Conservation (phyloP, 495 filamentous ascomycete species). For the Neurospora pannonica region DNA sequence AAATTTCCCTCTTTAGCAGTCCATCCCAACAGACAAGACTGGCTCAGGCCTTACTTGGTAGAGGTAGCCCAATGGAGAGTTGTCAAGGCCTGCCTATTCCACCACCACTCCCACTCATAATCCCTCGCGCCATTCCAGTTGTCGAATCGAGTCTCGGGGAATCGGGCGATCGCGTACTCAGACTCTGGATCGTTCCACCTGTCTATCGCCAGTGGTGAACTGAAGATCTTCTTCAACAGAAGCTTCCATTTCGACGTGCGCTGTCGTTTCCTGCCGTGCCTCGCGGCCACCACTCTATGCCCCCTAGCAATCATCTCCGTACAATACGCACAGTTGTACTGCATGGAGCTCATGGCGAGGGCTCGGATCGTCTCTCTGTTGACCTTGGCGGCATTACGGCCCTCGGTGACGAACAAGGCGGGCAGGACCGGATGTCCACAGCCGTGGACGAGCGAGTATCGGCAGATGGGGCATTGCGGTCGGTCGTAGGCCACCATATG, state of each 20-base stretch:
- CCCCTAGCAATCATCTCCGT: neutral
- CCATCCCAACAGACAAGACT: neutral
- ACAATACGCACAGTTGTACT: neutral
- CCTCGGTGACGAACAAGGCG: conserved; percentile 1
- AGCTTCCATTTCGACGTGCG: neutral
- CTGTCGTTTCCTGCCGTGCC: neutral
- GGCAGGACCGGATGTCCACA: conserved; percentile 34
- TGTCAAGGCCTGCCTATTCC: conserved; percentile 9
- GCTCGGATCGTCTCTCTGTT: neutral
- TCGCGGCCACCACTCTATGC: neutral
- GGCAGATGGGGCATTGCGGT: conserved; percentile 33
- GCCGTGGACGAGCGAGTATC: conserved; percentile 24
- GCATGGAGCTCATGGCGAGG: neutral
- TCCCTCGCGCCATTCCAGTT: conserved; percentile 7
- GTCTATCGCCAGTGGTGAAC: neutral
- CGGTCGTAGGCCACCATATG: conserved; percentile 24
- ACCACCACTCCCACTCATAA: conserved; percentile 22
- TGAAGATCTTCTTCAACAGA: neutral
- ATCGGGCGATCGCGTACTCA: neutral
- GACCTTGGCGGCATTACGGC: neutral
- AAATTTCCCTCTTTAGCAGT: neutral
- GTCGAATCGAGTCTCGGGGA: neutral
- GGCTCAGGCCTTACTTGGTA: neutral
- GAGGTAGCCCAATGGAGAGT: neutral
- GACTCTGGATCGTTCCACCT: neutral